Evolutionary conservation across 257 asterid species (phyloP), one percentile per base, ranked within the genome.

Genomic region (Asclepias syriaca): DNA sequence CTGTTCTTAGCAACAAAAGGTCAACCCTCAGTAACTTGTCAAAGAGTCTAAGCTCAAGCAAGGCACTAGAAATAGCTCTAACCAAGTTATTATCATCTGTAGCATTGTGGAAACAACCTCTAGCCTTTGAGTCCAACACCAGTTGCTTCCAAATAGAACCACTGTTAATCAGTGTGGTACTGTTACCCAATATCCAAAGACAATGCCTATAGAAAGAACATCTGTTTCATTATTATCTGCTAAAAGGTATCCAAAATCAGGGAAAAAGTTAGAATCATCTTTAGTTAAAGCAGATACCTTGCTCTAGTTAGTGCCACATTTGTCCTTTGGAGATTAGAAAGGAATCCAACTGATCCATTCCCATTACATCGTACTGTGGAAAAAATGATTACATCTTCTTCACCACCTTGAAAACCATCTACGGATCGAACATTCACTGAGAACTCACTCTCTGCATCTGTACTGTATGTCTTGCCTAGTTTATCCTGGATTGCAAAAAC

Each of bases 381-480:
- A 69, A 89, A 78, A 22, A 92, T 84, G 6, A 92, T 89, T 13
- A 89, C 63, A 50, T 92, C 97, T 81, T 92, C 89, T 79, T 92
- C 96, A 7, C 96, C 96, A 43, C 96, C 97, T 85, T 92, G 96
- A 72, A 89, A 92, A 21, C 96, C 97, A 78, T 89, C 97, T 39
- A 89, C 90, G 6, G 97, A 81, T 0, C 88, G 84, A 13, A 92
- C 87, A 74, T 80, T 87, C 34, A 89, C 96, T 6, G 91, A 87
- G 74, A 92, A 89, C 9, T 53, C 78, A 22, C 81, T 81, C 14
- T 83, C 78, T 24, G 76, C 80, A 59, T 88, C 92, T 3, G 82
- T 58, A 68, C 87, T 83, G 48, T 92, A 89, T 15, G 75, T 74
- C 75, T 81, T 83, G n/a, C 89, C 89, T 5, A 88, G 80, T 57